Percentiles rank a stretch among this genome's conserved stretches.
phyloP scores from a whole-genome alignment of 148 eudicot species.

The Silene conica region DNA sequence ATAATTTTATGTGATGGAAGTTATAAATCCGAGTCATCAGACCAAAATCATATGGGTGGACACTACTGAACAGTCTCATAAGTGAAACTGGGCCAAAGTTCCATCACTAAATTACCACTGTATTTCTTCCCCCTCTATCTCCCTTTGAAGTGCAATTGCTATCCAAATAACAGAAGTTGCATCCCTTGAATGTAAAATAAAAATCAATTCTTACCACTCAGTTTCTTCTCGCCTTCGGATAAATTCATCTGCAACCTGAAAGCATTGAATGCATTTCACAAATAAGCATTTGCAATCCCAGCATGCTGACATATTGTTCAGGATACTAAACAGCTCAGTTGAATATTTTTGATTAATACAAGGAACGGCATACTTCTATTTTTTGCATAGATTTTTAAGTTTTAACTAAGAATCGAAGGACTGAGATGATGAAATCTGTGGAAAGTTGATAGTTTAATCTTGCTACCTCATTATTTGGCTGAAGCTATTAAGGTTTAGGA shows the following conservation, averaged over 20 bases:
- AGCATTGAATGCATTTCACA: constrained; percentile 9
- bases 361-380: background rate
- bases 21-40: too few relatives aligned
- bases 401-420: too few relatives aligned
- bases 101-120: background rate
- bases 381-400: background rate
- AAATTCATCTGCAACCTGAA: constrained; percentile 92
- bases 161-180: background rate
- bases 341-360: background rate
- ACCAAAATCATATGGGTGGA: too few relatives aligned
- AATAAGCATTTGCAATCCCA: background rate
- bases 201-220: constrained; percentile 60
- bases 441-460: background rate
- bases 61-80: too few relatives aligned
- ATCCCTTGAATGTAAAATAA: background rate
- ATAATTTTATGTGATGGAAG: too few relatives aligned
- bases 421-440: background rate
- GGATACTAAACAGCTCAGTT: background rate
- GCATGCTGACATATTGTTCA: background rate
- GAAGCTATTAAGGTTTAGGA: background rate
- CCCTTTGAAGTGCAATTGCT: background rate
- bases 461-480: background rate
- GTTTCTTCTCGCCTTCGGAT: constrained; percentile 85
- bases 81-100: too few relatives aligned
- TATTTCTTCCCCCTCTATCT: background rate